Base-by-base conservation (phyloP, 2,329 filamentous ascomycete species). In the Aspergillus costaricaensis region DNA sequence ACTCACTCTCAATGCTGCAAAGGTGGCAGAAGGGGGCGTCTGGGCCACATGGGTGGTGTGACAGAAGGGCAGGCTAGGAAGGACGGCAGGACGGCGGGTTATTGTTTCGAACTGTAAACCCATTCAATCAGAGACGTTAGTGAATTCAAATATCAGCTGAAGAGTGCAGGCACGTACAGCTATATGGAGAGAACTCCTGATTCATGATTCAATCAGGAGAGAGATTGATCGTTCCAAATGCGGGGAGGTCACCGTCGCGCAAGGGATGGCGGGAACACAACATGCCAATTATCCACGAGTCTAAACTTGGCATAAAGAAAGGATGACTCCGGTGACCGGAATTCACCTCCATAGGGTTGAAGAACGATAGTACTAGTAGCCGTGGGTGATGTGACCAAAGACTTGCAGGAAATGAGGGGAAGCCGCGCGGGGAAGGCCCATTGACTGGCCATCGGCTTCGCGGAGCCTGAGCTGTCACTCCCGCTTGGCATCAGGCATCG, bases 211-310 rank as follows among this genome's bases (percentile, higher is more conserved):
- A 53, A 53, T 54, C 41, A 32, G 10, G 19, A 43, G 59, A 58
- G 48, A 49, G 49, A 59, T 25, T 52, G 54, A 55, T 19, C n/a
- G 39, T 47, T 27, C 7, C 6, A 27, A 25, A 8, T 55, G 54
- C 59, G 57, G 62, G 57, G 59, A 61, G 59, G 61, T 56, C 62
- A 50, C 32, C 38, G 41, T 47, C 38, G 43, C 48, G 41, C 58
- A 55, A 58, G 57, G 56, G 58, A 57, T 59, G 53, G 41, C 25
- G 53, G 53, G 39, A 44, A 55, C 50, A 58, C 49, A 21, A 58
- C 38, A 51, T 32, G 38, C 30, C 59, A 60, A 61, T 64, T 60
- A 61, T 66, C 64, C 64, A 64, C 64, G 60, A 66, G 64, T 64
- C 38, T 32, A 23, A 39, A 30, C 23, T 36, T 27, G 38, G 44